Base-by-base conservation (phyloP, 768 basidiomycete genomes). In the Rhodosporidiobolus sp. region DNA sequence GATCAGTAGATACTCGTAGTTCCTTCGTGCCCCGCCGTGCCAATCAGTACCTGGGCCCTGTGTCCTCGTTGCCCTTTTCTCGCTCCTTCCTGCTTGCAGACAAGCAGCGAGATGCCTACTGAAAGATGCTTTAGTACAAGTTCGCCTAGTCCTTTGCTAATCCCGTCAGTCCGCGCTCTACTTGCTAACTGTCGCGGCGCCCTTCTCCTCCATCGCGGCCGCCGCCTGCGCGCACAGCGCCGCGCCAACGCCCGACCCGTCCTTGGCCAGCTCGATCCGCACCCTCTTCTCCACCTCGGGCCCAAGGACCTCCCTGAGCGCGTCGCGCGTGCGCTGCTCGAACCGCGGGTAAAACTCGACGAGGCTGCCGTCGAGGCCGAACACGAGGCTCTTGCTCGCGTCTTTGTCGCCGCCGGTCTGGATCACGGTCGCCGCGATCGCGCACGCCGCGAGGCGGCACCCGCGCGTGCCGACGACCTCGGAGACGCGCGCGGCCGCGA, bases 321-420 rank as follows among this genome's bases (percentile, higher is more conserved):
- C 88, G 55, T 88, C 87, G 26, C 92, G 86, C 65, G 96, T 83
- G 20, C 85, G 86, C 22, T 85, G 83, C 77, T 92, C 87, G 80
- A 93, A 99, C 77, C 86, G 84, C 2, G 96, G 96, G 80, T 98
- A 94, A 79, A 92, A 89, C 80, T 97, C 90, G 75, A 92, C 88
- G 80, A 99, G 83, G 81, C 93, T 92, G 79, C 96, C 96, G 78
- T 99, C 96, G 17, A 98, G 88, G 58, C 96, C 96, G 35, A 99
- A 87, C 61, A 86, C 84, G 55, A 95, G 87, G 53, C n/a, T 79
- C 79, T 63, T 76, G 77, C 56, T 76, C 28, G n/a, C 48, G 9
- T 35, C 16, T 34, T 56, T 78, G 70, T 56, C 81, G 79, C 74
- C 86, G 83, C 54, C 88, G 85, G 92, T 96, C 81, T 97, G 93